Base-by-base conservation (phyloP, 805 yeast species). In the Schizosaccharomyces lindneri region DNA sequence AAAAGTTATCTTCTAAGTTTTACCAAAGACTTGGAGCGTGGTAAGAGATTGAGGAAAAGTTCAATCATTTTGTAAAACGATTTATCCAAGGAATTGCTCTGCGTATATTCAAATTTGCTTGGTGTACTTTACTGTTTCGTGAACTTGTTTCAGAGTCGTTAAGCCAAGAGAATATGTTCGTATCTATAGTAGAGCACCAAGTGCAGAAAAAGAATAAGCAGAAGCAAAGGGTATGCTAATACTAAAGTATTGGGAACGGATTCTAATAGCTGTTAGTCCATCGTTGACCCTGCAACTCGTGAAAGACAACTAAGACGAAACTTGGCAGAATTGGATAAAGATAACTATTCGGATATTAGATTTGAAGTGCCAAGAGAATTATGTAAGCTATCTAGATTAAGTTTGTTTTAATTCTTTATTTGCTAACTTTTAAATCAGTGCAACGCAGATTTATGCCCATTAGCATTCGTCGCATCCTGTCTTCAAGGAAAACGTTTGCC, bases 291-390 rank as follows among this genome's bases (percentile, higher is more conserved):
- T 5, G 60, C 46, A 2, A 57, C 60, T 21, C 43, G 48, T n/a
- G 48, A 57, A 36, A 17, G 39, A 21, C 48, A 57, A 7, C 7
- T 41, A 21, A 21, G 17, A 24, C 60, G 60, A 24, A 57, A 41
- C 27, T 27, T 57, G 43, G 60, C 48, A 19, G 60, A 57, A n/a
- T 17, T 57, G 48, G 60, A 57, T 39, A 57, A 57, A 43, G 60
- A 57, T 29, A 24, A 24, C 27, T 57, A 15, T 57, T 27, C 43
- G 6, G 60, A 57, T 15, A 21, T 41, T 19, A 1, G 60, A 57
- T 39, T 57, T 31, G 60, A 57, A 24, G 29, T 57, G 15, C 43
- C 60, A 11, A 36, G 27, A 57, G 60, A 57, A 21, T 17, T 39
- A 5, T 21, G 60, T 57, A 57, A 15, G 60, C 17, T 27, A 27